Evolutionary conservation across 257 asterid genomes (phyloP).

Genomic region (Nemophila menziesii): DNA sequence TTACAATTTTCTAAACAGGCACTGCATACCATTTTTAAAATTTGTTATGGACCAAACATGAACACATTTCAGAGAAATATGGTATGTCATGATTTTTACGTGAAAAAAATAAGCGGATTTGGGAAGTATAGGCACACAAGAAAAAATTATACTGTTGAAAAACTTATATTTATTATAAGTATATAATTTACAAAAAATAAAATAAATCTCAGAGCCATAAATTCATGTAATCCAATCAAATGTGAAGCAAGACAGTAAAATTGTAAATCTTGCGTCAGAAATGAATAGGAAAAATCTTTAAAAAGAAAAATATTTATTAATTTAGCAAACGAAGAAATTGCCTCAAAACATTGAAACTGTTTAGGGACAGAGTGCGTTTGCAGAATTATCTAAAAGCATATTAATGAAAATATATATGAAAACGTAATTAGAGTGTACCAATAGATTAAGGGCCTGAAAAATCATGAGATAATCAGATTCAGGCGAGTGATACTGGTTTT

Average conservation of each 20-base stretch:
- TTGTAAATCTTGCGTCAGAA: constrained; percentile 8
- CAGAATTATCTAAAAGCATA: too few relatives aligned
- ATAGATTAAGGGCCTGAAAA: constrained; percentile 26
- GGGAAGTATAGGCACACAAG: too few relatives aligned
- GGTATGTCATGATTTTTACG: too few relatives aligned
- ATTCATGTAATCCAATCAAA: constrained; percentile 22
- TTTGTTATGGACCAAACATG: too few relatives aligned
- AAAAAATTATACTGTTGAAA: too few relatives aligned
- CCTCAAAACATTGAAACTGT: constrained; percentile 22
- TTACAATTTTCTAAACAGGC: too few relatives aligned
- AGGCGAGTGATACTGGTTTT: constrained; percentile 29
- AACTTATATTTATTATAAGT: too few relatives aligned
- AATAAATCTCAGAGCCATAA: too few relatives aligned
- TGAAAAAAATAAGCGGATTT: too few relatives aligned
- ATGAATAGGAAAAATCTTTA: constrained; percentile 11
- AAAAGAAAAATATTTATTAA: neutral
- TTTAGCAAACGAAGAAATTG: constrained; percentile 33
- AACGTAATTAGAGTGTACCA: constrained; percentile 7
- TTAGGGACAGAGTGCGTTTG: constrained; percentile 37
- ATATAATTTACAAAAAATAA: too few relatives aligned
- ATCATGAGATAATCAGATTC: constrained; percentile 19
- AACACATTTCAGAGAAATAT: too few relatives aligned
- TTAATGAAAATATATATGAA: neutral
- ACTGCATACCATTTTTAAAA: too few relatives aligned
- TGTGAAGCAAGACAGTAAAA: constrained; percentile 14